Percentiles rank a stretch among this genome's conserved stretches.
Evolutionary conservation across 2,329 filamentous ascomycete species (phyloP).

Genomic region (Leptographium radiaticola): DNA sequence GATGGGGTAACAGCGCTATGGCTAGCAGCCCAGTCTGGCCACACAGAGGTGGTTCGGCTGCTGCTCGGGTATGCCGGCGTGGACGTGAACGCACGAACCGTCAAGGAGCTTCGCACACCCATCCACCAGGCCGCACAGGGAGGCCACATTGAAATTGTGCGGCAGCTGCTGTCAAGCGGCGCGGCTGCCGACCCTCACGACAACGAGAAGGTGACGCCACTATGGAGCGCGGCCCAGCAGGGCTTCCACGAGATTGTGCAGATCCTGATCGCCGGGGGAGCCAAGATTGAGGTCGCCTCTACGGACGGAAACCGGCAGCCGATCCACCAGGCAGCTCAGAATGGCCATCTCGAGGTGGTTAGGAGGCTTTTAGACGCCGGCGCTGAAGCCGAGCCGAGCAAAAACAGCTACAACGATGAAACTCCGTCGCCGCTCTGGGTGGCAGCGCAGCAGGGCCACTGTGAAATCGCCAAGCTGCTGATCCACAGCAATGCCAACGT

Average conservation of each 20-base stretch:
- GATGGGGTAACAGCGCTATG: neutral
- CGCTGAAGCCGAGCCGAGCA: neutral
- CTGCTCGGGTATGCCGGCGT: neutral
- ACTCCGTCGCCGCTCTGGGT: neutral
- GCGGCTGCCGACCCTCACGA: neutral
- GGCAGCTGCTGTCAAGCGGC: neutral
- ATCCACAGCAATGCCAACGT: neutral
- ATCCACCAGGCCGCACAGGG: neutral
- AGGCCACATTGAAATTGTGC: neutral
- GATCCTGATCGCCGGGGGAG: neutral
- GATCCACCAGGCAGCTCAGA: neutral
- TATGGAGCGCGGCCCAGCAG: neutral
- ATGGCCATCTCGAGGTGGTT: neutral
- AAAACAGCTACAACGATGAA: neutral
- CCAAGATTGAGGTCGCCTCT: neutral
- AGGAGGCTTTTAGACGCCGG: neutral
- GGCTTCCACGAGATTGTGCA: neutral
- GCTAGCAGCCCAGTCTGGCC: neutral
- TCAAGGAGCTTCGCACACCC: neutral
- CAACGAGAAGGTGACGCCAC: neutral
- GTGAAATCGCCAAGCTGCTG: neutral
- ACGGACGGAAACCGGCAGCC: neutral
- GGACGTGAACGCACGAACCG: neutral
- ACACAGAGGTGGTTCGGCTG: neutral
- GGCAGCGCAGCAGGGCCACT: neutral